Evolutionary conservation across 331 rosid species (phyloP).

Genomic region (Telfairia occidentalis): DNA sequence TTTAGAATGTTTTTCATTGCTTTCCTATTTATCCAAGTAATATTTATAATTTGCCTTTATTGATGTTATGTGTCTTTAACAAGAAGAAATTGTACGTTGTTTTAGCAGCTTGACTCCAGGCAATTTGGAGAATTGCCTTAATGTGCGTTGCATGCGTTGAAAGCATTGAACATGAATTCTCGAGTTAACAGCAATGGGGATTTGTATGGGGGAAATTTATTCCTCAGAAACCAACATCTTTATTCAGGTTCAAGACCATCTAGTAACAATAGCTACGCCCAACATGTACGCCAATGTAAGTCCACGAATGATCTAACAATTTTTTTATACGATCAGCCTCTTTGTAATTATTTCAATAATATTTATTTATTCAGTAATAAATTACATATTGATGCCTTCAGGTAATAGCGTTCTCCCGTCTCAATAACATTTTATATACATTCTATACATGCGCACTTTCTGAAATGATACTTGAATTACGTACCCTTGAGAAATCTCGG

Average conservation of each 20-base stretch:
- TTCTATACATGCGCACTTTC: not conserved
- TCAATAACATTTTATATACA: not conserved
- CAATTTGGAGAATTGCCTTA: not conserved
- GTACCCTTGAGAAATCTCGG: not conserved
- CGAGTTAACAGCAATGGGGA: slow-evolving; percentile 20
- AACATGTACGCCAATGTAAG: slow-evolving; percentile 42
- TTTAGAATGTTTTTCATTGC: not conserved
- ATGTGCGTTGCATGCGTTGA: slow-evolving; percentile 7
- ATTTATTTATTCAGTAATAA: not conserved
- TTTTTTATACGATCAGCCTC: not conserved
- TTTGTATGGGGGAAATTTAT: slow-evolving; percentile 18
- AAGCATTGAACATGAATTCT: slow-evolving; percentile 18
- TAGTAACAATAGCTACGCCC: slow-evolving; percentile 19
- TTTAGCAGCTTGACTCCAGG: not conserved
- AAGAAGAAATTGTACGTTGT: not conserved
- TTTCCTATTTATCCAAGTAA: not conserved
- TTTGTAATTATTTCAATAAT: not conserved
- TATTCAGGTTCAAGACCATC: slow-evolving; percentile 27
- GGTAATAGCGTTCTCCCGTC: not conserved
- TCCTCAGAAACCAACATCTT: slow-evolving; percentile 23
- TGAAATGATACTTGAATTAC: not conserved
- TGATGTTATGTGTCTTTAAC: not conserved
- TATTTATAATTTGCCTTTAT: not conserved
- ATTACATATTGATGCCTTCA: not conserved
- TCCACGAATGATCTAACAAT: slow-evolving; percentile 3